These are phyloP conservation scores for Gryganskiella cystojenkinii DNA, from an alignment of 192 early-diverging fungal species.

Conservation along the genomic window DNA sequence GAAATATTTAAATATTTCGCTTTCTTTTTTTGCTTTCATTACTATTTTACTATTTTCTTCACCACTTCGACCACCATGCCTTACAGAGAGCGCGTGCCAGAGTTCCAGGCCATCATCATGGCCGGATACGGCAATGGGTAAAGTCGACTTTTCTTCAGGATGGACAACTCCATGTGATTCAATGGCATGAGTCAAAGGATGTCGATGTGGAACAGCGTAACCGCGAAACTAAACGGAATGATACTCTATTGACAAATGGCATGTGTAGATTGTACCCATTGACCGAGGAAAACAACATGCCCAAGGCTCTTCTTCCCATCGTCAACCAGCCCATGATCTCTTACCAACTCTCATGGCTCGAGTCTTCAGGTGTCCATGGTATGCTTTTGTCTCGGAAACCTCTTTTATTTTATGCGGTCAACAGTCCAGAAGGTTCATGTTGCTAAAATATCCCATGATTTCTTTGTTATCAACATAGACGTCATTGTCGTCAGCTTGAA, in stretches of 20 bases:
- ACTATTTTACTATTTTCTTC: no score
- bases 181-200: no score
- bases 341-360: conserved; percentile 95
- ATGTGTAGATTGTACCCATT: conserved; percentile 74
- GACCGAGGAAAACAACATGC: conserved; percentile 82
- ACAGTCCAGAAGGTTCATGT: background rate
- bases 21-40: no score
- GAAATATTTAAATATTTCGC: no score
- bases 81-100: conserved; percentile 54
- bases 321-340: conserved; percentile 96
- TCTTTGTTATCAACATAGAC: conserved; percentile 60
- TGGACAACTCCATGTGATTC: background rate
- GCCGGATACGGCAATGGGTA: conserved; percentile 76
- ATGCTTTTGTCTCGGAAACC: background rate
- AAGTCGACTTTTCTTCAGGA: background rate
- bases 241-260: no score
- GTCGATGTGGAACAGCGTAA: no score
- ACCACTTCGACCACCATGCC: conserved; percentile 15
- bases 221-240: no score
- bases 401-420: background rate
- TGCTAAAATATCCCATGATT: background rate
- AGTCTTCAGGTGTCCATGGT: conserved; percentile 78
- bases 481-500: conserved; percentile 78
- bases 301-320: conserved; percentile 95
- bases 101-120: conserved; percentile 77